Percentiles rank a stretch among this genome's conserved stretches.
Evolutionary conservation across 345 rosid genomes (phyloP).

Genomic region (Firmiana major): DNA sequence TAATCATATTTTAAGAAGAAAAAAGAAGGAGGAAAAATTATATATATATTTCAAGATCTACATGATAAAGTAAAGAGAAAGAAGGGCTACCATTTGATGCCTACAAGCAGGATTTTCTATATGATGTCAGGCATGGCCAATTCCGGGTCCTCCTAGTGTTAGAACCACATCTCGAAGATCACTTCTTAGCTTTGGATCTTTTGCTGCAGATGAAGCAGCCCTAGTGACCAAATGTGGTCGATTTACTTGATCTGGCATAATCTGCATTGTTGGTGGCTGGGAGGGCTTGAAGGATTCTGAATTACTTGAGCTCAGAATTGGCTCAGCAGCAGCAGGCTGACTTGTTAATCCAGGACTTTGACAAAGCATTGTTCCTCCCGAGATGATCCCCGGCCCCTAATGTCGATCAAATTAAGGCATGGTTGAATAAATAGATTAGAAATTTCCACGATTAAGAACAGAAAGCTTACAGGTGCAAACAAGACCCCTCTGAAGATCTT

Average conservation of each 20-base stretch:
- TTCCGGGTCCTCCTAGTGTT: slow-evolving; percentile 72
- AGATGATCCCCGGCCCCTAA: slow-evolving; percentile 19
- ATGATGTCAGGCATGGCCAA: slow-evolving; percentile 19
- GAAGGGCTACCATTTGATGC: background rate
- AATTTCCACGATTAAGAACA: background rate
- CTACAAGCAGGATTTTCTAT: background rate
- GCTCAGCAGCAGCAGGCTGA: slow-evolving; percentile 23
- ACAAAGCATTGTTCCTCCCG: slow-evolving; percentile 5
- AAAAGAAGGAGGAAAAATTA: no score
- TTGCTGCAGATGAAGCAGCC: slow-evolving; percentile 24
- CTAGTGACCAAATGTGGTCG: slow-evolving; percentile 17
- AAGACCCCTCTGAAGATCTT: slow-evolving; percentile 66
- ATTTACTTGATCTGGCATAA: slow-evolving; percentile 23
- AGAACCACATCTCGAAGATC: slow-evolving; percentile 68
- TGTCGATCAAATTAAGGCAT: slow-evolving; percentile 20
- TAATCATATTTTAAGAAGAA: background rate
- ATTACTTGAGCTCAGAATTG: slow-evolving; percentile 13
- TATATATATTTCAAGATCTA: background rate
- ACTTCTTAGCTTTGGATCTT: slow-evolving; percentile 42
- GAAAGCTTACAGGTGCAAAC: slow-evolving; percentile 54
- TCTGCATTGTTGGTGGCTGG: slow-evolving; percentile 15
- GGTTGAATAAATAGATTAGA: slow-evolving; percentile 19
- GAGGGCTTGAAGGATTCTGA: slow-evolving; percentile 21
- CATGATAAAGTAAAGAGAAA: background rate
- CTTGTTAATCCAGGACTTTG: slow-evolving; percentile 27